Base-by-base conservation (phyloP, 345 rosid species). In the Kernera saxatilis region DNA sequence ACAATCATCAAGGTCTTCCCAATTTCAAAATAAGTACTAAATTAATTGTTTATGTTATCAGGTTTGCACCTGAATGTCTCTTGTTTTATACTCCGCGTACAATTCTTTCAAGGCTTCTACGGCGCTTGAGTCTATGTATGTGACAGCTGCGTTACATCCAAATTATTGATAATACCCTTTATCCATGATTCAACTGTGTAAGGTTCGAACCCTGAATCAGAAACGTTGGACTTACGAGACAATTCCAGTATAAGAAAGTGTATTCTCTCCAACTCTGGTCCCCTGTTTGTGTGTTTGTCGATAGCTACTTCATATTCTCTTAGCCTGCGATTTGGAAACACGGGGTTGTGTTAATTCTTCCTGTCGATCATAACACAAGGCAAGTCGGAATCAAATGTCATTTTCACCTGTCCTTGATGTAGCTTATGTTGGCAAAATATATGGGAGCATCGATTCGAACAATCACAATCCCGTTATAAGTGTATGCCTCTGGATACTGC, bases 371-470 rank as follows among this genome's bases (percentile, higher is more conserved):
- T 59, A 49, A 57, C 29, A 48, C 21, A 57, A 21, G 22, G 19
- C 26, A 37, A n/a, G 18, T 29, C 2, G 61, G 10, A 46, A 37
- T 10, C 36, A 48, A 45, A 35, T 36, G 54, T 15, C 30, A 43
- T 0, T 37, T 29, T 80, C 36, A 94, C 99, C 96, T 85, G 79
- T 94, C 98, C 69, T 94, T 91, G 66, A 94, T 86, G 79, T 80
- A 88, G 75, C 99, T 91, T 79, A 75, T 94, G 80, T 91, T 94
- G 64, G 99, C 97, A 64, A 94, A 94, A 79, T 94, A 94, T 58
- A 94, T 89, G 12, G 99, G 99, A n/a, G 99, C 87, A 75, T 94
- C 99, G 19, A 88, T 63, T 50, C 99, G 88, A 70, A 94, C 96
- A 62, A 89, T 84, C 72, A 94, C 99, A 77, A 94, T 88, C 46